Evolutionary conservation across 805 yeast genomes (phyloP), one percentile per base, ranked within the genome.

Genomic region (Jamesozyma piceae): DNA sequence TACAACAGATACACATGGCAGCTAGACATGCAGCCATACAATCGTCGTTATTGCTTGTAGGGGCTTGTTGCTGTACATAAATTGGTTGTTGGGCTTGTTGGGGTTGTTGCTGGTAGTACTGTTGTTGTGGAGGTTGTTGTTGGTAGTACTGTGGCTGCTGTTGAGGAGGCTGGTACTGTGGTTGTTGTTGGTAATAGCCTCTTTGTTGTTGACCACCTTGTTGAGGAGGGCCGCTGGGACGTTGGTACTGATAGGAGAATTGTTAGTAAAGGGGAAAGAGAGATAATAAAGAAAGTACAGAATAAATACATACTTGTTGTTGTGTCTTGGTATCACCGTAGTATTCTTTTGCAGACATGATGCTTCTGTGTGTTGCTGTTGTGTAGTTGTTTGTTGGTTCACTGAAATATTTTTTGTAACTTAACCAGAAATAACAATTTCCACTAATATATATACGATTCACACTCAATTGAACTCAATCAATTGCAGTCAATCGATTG

Each of bases 1-100:
- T 70, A 55, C 76, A 74, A 54, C 80, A 75, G 45, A 74, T 48
- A 69, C 80, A 75, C 56, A 74, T 43, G 20, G 74, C 77, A 19
- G 74, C 78, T 36, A 75, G 54, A 63, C 79, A 74, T 11, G 73
- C 79, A 51, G 72, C 60, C 51, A 73, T 60, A 59, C 79, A 75
- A 46, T 63, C 72, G 10, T 58, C 56, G 42, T 64, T 64, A 42
- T 63, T 64, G 38, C 64, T 65, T 19, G 54, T 53, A 28, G 60
- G 67, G 6, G 69, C 71, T 39, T 59, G 71, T 49, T 72, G 78
- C 49, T 74, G 79, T 19, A 73, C 77, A 40, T 73, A 73, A 10
- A 73, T 65, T 0, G 78, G 49, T 63, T 24, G 28, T 24, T 24
- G 28, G 28, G n/a, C n/a, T n/a, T 67, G 70, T 44, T 5, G 26